phyloP scores from a whole-genome alignment of 2,329 filamentous ascomycete genomes.

The Lecanicillium sp. region DNA sequence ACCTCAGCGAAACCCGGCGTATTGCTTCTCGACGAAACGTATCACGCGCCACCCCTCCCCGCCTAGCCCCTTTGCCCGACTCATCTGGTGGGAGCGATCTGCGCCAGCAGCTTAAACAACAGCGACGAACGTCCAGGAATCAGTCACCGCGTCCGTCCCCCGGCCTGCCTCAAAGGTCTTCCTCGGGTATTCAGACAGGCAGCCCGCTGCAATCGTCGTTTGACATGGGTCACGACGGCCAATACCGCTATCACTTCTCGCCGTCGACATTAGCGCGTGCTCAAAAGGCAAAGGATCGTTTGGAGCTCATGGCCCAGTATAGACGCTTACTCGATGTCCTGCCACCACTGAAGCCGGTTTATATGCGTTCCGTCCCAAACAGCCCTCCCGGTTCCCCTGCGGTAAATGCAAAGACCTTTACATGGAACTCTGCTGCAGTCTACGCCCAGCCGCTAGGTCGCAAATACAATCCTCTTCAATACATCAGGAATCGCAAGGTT shows the following conservation, averaged over 20 bases:
- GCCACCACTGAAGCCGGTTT: slow-evolving; percentile 57
- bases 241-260: slow-evolving; percentile 62
- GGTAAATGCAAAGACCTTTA: slow-evolving; percentile 5
- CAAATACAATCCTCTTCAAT: slow-evolving; percentile 84
- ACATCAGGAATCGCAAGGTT: slow-evolving; percentile 82
- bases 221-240: slow-evolving; percentile 32
- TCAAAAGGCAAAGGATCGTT: slow-evolving; percentile 74
- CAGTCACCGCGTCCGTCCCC: slow-evolving; percentile 50
- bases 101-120: slow-evolving; percentile 63
- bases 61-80: slow-evolving; percentile 44
- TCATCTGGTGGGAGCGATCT: slow-evolving; percentile 50
- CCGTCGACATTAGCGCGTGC: slow-evolving; percentile 72
- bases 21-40: slow-evolving; percentile 52
- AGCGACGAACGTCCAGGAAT: slow-evolving; percentile 54
- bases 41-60: slow-evolving; percentile 42
- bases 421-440: slow-evolving; percentile 10
- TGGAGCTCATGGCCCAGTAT: slow-evolving; percentile 83
- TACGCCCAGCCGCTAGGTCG: slow-evolving; percentile 45
- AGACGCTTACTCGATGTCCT: slow-evolving; percentile 70
- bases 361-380: slow-evolving; percentile 28
- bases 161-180: slow-evolving; percentile 29
- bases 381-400: slow-evolving; percentile 34
- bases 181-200: slow-evolving; percentile 30
- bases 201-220: slow-evolving; percentile 42
- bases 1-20: slow-evolving; percentile 72